Evolutionary conservation across 768 basidiomycete genomes (phyloP).

Genomic region (Arthromyces matolae): DNA sequence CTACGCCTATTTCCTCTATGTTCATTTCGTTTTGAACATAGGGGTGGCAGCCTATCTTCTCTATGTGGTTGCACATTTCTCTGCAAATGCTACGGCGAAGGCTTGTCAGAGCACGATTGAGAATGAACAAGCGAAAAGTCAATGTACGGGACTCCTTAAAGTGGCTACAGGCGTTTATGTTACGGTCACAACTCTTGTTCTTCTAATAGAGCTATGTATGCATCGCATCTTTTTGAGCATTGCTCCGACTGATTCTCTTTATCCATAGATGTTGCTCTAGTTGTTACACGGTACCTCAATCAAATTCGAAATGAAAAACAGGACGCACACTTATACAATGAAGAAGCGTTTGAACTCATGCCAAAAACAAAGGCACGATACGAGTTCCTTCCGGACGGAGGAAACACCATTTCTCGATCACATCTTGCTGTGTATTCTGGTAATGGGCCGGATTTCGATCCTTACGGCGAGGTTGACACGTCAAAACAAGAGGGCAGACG

Average conservation of each 20-base stretch:
- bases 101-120: slow-evolving; percentile 45
- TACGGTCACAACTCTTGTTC: slow-evolving; percentile 38
- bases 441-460: slow-evolving; percentile 32
- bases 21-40: slow-evolving; percentile 55
- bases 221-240: slow-evolving; percentile 4
- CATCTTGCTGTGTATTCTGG: slow-evolving; percentile 8
- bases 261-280: slow-evolving; percentile 48
- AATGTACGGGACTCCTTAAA: slow-evolving; percentile 42
- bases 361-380: slow-evolving; percentile 24
- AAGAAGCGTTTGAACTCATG: slow-evolving; percentile 34
- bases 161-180: slow-evolving; percentile 45
- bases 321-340: slow-evolving; percentile 31
- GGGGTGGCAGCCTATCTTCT: slow-evolving; percentile 50
- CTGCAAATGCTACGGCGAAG: slow-evolving; percentile 36
- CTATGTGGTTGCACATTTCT: slow-evolving; percentile 43
- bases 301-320: slow-evolving; percentile 50
- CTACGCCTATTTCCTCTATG: slow-evolving; percentile 54
- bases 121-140: slow-evolving; percentile 35
- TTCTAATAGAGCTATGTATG: slow-evolving; percentile 58
- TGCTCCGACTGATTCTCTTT: background rate
- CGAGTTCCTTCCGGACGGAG: slow-evolving; percentile 20
- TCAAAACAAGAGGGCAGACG: slow-evolving; percentile 11
- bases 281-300: slow-evolving; percentile 52
- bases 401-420: slow-evolving; percentile 7
- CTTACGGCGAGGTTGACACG: slow-evolving; percentile 31